Evolutionary conservation across 148 eudicot species (phyloP), one percentile per base, ranked within the genome.

Genomic region (Vaccinium corymbosum): DNA sequence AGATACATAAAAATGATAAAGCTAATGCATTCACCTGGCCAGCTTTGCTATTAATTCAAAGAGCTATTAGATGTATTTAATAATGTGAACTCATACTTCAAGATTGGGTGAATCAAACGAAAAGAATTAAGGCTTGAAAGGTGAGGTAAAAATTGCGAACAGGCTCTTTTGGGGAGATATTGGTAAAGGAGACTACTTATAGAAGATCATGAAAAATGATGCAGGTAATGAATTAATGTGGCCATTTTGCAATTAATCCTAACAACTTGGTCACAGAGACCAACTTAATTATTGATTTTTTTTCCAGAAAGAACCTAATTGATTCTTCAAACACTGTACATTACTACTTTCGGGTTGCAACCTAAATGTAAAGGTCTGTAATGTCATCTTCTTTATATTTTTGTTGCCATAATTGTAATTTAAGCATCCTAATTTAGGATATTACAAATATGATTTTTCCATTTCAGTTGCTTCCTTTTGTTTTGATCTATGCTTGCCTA

Each of bases 141-240:
- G 29, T 62, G 27, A n/a, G 68, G 29, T 62, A 20, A 22, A n/a
- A 8, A 3, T 62, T 62, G 7, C 13, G 3, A n/a, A 62, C 12
- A 29, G 27, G 68, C 68, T 62, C 8, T 62, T 62, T 12, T 62
- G 13, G 68, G 68, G 9, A 55, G 68, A 8, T 3, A n/a, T n/a
- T 62, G 68, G 68, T 62, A 62, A 62, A 20, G 68, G 68, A 62
- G 68, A 20, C 25, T 62, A 62, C 68, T n/a, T 62, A 62, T n/a
- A 62, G 20, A 62, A 57, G 68, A 61, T 61, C 68, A n/a, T 20
- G 8, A 61, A 1, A 62, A 20, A 20, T 9, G 10, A n/a, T 62
- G 27, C 68, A 62, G 12, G 17, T 6, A 57, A 57, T 17, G 62
- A 17, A 57, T 16, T 57, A 57, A 57, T 57, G 8, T 20, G 22